A percentile compares a stretch with the other conserved stretches of the same genome.
phyloP scores from a whole-genome alignment of 495 filamentous ascomycete genomes.

The Penicillium egyptiacum region DNA sequence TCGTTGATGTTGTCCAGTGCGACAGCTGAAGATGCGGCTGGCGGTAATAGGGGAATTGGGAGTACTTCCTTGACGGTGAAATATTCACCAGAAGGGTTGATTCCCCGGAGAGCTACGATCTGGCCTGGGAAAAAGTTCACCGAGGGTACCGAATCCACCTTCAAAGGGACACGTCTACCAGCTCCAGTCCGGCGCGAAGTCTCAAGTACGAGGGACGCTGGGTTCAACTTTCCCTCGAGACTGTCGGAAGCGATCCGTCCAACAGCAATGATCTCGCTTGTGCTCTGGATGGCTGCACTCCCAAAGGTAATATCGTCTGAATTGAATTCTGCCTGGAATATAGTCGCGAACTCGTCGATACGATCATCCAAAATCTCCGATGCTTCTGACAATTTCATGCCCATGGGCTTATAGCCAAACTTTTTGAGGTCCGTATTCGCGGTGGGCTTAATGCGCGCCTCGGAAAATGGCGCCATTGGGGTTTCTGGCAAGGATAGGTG shows the following conservation, averaged over 20 bases:
- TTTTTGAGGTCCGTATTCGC: constrained; percentile 85
- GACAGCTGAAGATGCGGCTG: constrained; percentile 60
- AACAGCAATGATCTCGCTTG: constrained; percentile 82
- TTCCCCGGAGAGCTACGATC: constrained; percentile 82
- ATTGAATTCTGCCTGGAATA: constrained; percentile 71
- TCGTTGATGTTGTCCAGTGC: constrained; percentile 63
- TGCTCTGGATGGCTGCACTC: constrained; percentile 79
- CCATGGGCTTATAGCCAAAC: constrained; percentile 85
- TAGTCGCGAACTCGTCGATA: constrained; percentile 78
- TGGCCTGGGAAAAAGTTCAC: constrained; percentile 94
- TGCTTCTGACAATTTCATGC: constrained; percentile 88
- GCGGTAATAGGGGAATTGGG: constrained; percentile 66
- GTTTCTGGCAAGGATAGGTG: constrained; percentile 68
- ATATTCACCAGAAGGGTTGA: constrained; percentile 81
- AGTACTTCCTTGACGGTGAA: constrained; percentile 80
- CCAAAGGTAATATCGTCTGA: constrained; percentile 83
- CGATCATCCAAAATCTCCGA: constrained; percentile 92
- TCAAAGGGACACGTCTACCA: constrained; percentile 76
- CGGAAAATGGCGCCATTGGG: constrained; percentile 67
- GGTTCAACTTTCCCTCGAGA: constrained; percentile 77
- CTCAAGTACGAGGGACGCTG: constrained; percentile 81
- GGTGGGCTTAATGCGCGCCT: constrained; percentile 76
- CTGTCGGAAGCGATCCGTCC: constrained; percentile 88
- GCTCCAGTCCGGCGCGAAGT: constrained; percentile 82
- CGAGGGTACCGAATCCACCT: constrained; percentile 63